A percentile compares a stretch with the other conserved stretches of the same genome.
These are phyloP conservation scores for Lagerstroemia speciosa DNA, from an alignment of 345 rosid species.

Conservation along the genomic window DNA sequence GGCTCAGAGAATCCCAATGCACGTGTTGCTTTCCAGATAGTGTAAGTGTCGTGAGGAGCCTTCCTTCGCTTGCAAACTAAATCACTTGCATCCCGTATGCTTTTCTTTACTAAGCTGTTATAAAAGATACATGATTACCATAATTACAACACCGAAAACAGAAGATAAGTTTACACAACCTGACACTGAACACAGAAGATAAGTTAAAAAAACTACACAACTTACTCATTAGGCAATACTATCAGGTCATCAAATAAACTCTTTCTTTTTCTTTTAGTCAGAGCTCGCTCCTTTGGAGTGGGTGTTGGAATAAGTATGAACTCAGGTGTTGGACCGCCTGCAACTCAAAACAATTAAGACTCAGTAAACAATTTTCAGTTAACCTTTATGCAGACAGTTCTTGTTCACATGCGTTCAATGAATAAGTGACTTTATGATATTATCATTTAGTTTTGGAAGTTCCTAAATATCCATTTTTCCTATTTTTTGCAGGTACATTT, in stretches of 20 bases:
- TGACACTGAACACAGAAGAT: no score
- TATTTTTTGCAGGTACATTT: not conserved
- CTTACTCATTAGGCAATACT: slow-evolving; percentile 63
- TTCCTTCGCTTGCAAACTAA: slow-evolving; percentile 51
- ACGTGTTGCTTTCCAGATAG: slow-evolving; percentile 34
- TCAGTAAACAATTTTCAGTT: not conserved
- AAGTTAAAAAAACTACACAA: not conserved
- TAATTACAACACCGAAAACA: not conserved
- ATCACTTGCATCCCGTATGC: slow-evolving; percentile 46
- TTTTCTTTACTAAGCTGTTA: slow-evolving; percentile 47
- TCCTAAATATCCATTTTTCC: not conserved
- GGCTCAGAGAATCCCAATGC: slow-evolving; percentile 39
- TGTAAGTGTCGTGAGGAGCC: slow-evolving; percentile 24
- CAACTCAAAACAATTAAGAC: slow-evolving; percentile 1
- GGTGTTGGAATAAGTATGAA: slow-evolving; percentile 49
- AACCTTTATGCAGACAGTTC: not conserved
- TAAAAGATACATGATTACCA: not conserved
- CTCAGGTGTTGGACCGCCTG: slow-evolving; percentile 40
- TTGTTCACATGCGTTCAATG: not conserved
- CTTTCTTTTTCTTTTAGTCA: slow-evolving; percentile 41
- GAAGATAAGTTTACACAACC: slow-evolving; percentile 11
- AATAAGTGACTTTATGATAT: not conserved
- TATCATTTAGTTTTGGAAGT: not conserved
- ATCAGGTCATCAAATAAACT: slow-evolving; percentile 49
- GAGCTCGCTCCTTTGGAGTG: slow-evolving; percentile 45